Evolutionary conservation across 768 basidiomycete species (phyloP).

Genomic region (Mycena galericulata): DNA sequence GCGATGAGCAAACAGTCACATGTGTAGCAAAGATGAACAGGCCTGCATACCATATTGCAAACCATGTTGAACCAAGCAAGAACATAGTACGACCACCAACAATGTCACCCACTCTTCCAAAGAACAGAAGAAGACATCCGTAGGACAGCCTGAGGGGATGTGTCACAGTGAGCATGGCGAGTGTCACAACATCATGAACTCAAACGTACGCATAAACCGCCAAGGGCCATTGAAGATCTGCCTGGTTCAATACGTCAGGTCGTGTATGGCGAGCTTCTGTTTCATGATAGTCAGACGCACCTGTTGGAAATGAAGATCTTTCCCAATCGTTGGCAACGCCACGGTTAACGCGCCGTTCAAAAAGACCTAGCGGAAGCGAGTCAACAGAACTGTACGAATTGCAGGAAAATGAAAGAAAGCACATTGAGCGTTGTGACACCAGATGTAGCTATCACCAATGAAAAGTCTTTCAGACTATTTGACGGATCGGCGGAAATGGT

Average conservation of each 20-base stretch:
- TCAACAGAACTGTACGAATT: no score
- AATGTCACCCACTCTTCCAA: constrained; percentile 38
- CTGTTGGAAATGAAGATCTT: background rate
- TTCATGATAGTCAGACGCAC: background rate
- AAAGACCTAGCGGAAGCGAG: background rate
- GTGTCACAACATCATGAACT: background rate
- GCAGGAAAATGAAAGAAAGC: no score
- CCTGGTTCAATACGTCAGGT: background rate
- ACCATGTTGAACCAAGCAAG: constrained; percentile 43
- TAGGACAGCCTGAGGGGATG: constrained; percentile 32
- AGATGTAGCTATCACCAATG: background rate
- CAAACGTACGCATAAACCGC: constrained; percentile 37
- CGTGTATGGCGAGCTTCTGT: no score
- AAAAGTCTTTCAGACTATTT: constrained; percentile 36
- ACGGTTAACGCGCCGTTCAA: constrained; percentile 8
- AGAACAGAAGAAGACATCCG: constrained; percentile 36
- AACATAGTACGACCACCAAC: constrained; percentile 42
- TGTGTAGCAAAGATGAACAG: no score
- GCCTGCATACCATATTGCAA: constrained; percentile 31
- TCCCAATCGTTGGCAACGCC: constrained; percentile 3
- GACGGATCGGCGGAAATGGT: no score
- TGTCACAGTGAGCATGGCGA: no score
- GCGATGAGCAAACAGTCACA: no score
- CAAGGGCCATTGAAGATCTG: constrained; percentile 38
- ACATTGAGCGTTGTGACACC: constrained; percentile 18